These are phyloP conservation scores for Coniochaeta ligniaria DNA, from an alignment of 2,329 filamentous ascomycete species.

Conservation along the genomic window DNA sequence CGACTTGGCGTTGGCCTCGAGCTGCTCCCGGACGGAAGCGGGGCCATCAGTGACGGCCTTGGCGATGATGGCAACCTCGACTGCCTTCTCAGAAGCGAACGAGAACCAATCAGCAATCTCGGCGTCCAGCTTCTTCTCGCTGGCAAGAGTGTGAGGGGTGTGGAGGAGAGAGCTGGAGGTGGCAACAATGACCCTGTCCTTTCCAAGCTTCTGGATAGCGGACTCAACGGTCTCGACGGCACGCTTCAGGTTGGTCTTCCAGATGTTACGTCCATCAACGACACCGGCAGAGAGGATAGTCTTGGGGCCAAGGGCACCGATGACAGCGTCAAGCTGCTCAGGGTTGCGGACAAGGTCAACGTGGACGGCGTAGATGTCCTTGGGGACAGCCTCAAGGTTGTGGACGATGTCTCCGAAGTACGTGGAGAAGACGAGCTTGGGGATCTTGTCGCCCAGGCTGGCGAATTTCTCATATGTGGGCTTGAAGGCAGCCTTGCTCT, in stretches of 20 bases:
- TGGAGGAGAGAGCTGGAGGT: slow-evolving; percentile 97
- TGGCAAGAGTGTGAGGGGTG: slow-evolving; percentile 94
- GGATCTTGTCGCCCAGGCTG: slow-evolving; percentile 69
- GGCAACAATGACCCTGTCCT: slow-evolving; percentile 94
- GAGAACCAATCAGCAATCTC: slow-evolving; percentile 98
- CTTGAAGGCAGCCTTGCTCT: slow-evolving; percentile 97
- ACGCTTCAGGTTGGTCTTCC: slow-evolving; percentile 99
- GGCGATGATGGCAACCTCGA: slow-evolving; percentile 85
- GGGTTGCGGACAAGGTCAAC: slow-evolving; percentile 96
- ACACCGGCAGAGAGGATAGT: slow-evolving; percentile 93
- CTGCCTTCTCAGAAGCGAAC: slow-evolving; percentile 90
- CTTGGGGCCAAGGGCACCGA: slow-evolving; percentile 75
- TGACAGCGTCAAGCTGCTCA: slow-evolving; percentile 86
- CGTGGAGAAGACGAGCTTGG: slow-evolving; percentile 84
- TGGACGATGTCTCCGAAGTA: slow-evolving; percentile 99
- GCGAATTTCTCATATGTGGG: slow-evolving; percentile 88
- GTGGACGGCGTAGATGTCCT: slow-evolving; percentile 79
- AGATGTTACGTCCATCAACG: slow-evolving; percentile 98
- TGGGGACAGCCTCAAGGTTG: slow-evolving; percentile 87
- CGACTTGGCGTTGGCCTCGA: slow-evolving; percentile 96
- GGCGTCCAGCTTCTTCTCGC: slow-evolving; percentile 94
- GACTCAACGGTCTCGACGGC: slow-evolving; percentile 87
- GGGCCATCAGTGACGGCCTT: slow-evolving; percentile 95
- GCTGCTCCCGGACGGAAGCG: slow-evolving; percentile 75
- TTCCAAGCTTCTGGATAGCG: slow-evolving; percentile 89